These are phyloP conservation scores for Mortierella sp. DNA, from an alignment of 371 early-diverging fungal species.

Conservation along the genomic window DNA sequence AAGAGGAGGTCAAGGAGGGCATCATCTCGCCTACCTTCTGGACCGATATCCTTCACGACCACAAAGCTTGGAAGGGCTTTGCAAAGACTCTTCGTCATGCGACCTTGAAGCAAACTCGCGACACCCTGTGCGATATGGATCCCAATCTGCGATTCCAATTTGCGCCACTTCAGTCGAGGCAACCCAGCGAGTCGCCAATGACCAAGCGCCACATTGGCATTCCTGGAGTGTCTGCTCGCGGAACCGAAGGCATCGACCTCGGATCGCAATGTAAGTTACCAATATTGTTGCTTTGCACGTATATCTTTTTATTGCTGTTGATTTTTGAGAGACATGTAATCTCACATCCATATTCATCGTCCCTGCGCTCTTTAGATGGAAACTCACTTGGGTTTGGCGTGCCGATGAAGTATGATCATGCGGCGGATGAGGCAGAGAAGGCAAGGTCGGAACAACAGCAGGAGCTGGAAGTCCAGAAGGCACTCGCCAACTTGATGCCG, in stretches of 20 bases:
- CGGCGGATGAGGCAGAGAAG: slow-evolving; percentile 18
- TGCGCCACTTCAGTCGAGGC: slow-evolving; percentile 52
- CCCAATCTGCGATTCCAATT: slow-evolving; percentile 54
- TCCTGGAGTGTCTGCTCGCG: slow-evolving; percentile 43
- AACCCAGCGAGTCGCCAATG: slow-evolving; percentile 46
- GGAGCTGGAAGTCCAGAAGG: slow-evolving; percentile 38
- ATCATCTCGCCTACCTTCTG: slow-evolving; percentile 33
- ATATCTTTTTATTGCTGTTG: background rate
- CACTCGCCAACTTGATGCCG: slow-evolving; percentile 49
- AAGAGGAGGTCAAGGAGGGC: slow-evolving; percentile 1
- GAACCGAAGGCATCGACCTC: slow-evolving; percentile 54
- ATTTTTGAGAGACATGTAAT: background rate
- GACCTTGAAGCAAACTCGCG: slow-evolving; percentile 48
- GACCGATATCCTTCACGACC: slow-evolving; percentile 12
- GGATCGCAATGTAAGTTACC: slow-evolving; percentile 47
- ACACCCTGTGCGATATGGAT: slow-evolving; percentile 50
- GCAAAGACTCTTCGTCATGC: slow-evolving; percentile 35
- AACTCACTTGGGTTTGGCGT: slow-evolving; percentile 57
- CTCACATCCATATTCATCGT: background rate
- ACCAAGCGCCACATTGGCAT: slow-evolving; percentile 52
- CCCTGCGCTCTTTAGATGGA: slow-evolving; percentile 24
- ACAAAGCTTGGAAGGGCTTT: slow-evolving; percentile 35
- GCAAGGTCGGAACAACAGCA: slow-evolving; percentile 19
- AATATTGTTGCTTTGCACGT: background rate
- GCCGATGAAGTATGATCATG: slow-evolving; percentile 47